Evolutionary conservation across 805 yeast genomes (phyloP), one percentile per base, ranked within the genome.

Genomic region (Tetrapisispora phaffii): DNA sequence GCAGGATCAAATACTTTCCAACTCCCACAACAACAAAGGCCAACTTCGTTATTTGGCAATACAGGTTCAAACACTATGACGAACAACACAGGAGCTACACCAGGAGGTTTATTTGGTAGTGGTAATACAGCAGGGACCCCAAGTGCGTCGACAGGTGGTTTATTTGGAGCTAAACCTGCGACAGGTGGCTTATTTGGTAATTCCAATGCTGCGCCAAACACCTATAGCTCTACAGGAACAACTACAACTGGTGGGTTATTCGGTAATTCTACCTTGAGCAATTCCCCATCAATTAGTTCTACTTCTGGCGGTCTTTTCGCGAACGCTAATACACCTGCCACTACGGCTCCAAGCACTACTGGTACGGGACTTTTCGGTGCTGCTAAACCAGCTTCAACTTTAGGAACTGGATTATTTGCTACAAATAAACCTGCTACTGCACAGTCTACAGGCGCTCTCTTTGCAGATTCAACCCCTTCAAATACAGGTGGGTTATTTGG

Each of bases 361-460:
- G 29, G 41, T n/a, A 26, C 41, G 4, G 41, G 41, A 3, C 21
- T 38, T 12, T 38, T 38, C 26, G 41, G 41, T 28, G 41, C 41
- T 24, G 41, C 42, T 20, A 37, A 34, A 16, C 26, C 32, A n/a
- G 31, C 45, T 23, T 22, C 36, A 3, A 39, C 52, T 13, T n/a
- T 48, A n/a, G 40, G 56, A 21, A 61, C 65, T 10, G 50, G 52
- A 0, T 34, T 46, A 7, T 53, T 51, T 37, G 53, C 55, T 4
- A 29, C 36, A 10, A 35, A 24, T 7, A 23, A 33, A 17, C 39
- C 45, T 22, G 7, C 41, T 3, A 13, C 36, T 21, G 2, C 38
- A 22, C 24, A 41, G 29, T 39, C 52, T 13, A 35, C 56, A 26
- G 62, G 66, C 12, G 49, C 51, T 3, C 36, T 44, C 5, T 52